Evolutionary conservation across 768 basidiomycete species (phyloP).

Genomic region (Collybia mongolica): DNA sequence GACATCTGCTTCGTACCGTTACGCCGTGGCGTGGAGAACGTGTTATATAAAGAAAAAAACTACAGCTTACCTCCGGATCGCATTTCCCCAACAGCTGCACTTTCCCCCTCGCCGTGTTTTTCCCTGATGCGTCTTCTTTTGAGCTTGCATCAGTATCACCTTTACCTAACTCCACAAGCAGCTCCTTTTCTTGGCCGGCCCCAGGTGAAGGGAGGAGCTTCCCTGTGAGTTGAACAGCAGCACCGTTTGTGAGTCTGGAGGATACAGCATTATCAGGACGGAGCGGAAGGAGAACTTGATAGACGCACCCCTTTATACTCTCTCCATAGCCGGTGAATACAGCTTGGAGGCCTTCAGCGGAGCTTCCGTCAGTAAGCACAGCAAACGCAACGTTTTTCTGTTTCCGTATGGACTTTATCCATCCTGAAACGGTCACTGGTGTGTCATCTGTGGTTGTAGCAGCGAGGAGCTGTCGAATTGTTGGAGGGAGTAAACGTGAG

Average conservation of each 20-base stretch:
- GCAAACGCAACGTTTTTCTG: constrained; percentile 91
- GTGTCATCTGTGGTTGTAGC: constrained; percentile 3
- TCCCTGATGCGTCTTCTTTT: not conserved
- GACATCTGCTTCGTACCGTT: not conserved
- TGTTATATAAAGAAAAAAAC: not conserved
- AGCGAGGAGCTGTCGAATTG: constrained; percentile 28
- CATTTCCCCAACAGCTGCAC: constrained; percentile 45
- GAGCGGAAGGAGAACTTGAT: not conserved
- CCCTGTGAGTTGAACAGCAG: constrained; percentile 26
- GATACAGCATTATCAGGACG: not conserved
- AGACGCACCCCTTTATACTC: constrained; percentile 22
- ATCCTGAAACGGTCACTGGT: constrained; percentile 62
- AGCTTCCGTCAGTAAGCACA: constrained; percentile 80
- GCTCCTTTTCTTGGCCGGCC: constrained; percentile 45
- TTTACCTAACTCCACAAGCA: constrained; percentile 36
- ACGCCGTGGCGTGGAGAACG: too few relatives aligned
- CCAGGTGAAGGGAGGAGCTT: constrained; percentile 43
- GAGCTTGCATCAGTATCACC: not conserved
- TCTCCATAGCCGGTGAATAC: constrained; percentile 53
- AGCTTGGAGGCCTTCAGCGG: constrained; percentile 68
- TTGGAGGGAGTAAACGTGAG: constrained; percentile 20
- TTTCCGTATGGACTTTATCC: constrained; percentile 81
- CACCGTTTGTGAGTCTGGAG: constrained; percentile 20
- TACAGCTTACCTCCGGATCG: constrained; percentile 39
- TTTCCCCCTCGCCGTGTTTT: constrained; percentile 8